Evolutionary conservation across 495 filamentous ascomycete species (phyloP).

Genomic region (Xylaria longipes): DNA sequence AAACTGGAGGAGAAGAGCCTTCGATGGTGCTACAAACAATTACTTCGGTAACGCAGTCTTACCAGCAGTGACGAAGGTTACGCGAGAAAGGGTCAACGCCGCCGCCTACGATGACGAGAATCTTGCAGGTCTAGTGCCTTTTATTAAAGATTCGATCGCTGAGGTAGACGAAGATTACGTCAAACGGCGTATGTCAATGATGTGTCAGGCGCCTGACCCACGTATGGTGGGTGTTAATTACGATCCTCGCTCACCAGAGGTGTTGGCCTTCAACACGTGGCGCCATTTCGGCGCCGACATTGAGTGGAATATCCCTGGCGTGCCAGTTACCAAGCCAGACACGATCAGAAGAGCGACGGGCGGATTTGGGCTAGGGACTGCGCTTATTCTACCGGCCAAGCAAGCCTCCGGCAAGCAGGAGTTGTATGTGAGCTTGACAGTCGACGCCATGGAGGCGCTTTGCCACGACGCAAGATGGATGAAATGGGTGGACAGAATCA

Average conservation of each 20-base stretch:
- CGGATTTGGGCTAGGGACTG: conserved; percentile 40
- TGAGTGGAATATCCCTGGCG: conserved; percentile 43
- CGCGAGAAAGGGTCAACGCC: conserved; percentile 27
- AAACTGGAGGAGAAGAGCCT: conserved; percentile 42
- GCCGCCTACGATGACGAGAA: conserved; percentile 32
- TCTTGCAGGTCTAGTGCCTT: conserved; percentile 34
- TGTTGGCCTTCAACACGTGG: conserved; percentile 45
- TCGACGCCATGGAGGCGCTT: conserved; percentile 41
- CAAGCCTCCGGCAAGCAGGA: conserved; percentile 38
- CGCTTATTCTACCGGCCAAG: conserved; percentile 42
- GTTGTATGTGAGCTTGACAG: conserved; percentile 42
- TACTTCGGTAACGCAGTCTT: conserved; percentile 45
- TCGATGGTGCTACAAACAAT: conserved; percentile 38
- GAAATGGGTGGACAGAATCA: conserved; percentile 42
- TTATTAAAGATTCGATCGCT: conserved; percentile 38
- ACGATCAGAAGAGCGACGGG: conserved; percentile 42
- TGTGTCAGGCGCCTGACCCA: conserved; percentile 42
- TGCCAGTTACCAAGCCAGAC: conserved; percentile 39
- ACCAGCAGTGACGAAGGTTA: conserved; percentile 33
- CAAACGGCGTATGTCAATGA: conserved; percentile 37
- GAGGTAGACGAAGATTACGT: conserved; percentile 43
- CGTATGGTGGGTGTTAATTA: conserved; percentile 42
- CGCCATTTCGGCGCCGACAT: conserved; percentile 45
- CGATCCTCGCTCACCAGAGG: conserved; percentile 41
- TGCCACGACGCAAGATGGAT: conserved; percentile 43